Base-by-base conservation (phyloP, 305 asterid species). In the Fraxinus platypoda region DNA sequence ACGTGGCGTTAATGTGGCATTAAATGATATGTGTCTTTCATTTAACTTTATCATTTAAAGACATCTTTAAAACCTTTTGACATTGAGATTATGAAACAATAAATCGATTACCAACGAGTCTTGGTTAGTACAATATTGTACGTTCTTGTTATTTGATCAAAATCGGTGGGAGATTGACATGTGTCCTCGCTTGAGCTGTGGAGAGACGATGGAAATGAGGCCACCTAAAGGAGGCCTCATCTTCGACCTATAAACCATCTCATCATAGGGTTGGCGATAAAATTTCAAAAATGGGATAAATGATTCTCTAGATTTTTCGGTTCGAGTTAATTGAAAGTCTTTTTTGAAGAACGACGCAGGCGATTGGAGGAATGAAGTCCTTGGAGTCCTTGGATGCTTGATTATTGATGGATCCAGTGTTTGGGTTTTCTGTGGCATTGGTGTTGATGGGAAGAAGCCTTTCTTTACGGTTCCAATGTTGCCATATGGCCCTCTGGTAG, bases 311-410 rank as follows among this genome's bases (percentile, higher is more conserved):
- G 82, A 74, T 38, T 86, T 87, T 52, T 85, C 91, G 0, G 77
- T 75, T 79, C 81, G 88, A 78, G 66, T 85, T 49, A 81, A 33
- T 66, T 73, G 87, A 76, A 75, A 72, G 4, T 90, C 98, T 74
- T 83, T 89, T 43, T 88, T 90, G 79, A 94, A 96, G 85, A 94
- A 94, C 84, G 90, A 6, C 0, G 97, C 97, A 0, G 99, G 98
- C 0, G 99, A 93, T 4, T 90, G 95, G 31, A 94, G 93, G 84
- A 94, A 94, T 0, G 99, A 94, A 0, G 97, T 90, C 78, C 88
- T 92, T 0, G 95, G 97, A 3, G 99, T 90, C 83, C 93, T 87
- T 9, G 98, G 93, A 12, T 88, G 94, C 19, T 64, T 91, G 83
- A n/a, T n/a, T 2, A 31, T 31, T 3, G 3, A 30, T 31, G 0